Percentiles rank a stretch among this genome's conserved stretches.
These are phyloP conservation scores for Mycena polygramma DNA, from an alignment of 768 basidiomycete genomes.

Conservation along the genomic window DNA sequence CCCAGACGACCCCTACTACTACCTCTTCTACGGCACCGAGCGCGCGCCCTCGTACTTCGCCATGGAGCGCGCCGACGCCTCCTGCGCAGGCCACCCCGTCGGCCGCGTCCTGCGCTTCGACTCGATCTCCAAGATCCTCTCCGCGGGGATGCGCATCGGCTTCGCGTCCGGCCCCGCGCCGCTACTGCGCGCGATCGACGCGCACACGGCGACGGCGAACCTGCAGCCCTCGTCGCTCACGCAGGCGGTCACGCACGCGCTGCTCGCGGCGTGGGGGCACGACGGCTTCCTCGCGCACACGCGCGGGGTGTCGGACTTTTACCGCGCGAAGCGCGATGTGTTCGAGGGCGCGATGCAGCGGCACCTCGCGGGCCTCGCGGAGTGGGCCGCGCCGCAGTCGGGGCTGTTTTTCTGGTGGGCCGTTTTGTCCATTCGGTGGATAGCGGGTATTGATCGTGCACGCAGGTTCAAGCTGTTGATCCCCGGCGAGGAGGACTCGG, in stretches of 20 bases:
- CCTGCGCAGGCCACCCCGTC: conserved; percentile 53
- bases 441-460: conserved; percentile 40
- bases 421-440: neutral
- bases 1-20: conserved; percentile 85
- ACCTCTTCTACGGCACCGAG: conserved; percentile 77
- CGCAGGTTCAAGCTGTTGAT: conserved; percentile 79
- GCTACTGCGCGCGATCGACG: conserved; percentile 71
- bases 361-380: conserved; percentile 82
- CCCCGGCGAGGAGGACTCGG: conserved; percentile 73
- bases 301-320: conserved; percentile 77
- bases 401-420: conserved; percentile 92
- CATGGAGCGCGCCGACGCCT: conserved; percentile 74
- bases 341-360: conserved; percentile 83
- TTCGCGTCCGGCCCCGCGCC: conserved; percentile 82
- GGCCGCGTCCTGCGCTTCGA: conserved; percentile 92
- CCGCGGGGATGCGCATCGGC: conserved; percentile 84
- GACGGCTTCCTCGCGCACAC: conserved; percentile 81
- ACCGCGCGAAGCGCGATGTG: conserved; percentile 77
- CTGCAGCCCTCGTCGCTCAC: conserved; percentile 75
- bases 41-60: conserved; percentile 86
- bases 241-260: conserved; percentile 69
- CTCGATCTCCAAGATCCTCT: conserved; percentile 87
- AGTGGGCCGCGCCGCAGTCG: conserved; percentile 78
- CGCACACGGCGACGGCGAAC: conserved; percentile 75
- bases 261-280: conserved; percentile 81